Conservation (phyloP, 495 filamentous ascomycete genomes). For the Chaetomium cochliodes region DNA sequence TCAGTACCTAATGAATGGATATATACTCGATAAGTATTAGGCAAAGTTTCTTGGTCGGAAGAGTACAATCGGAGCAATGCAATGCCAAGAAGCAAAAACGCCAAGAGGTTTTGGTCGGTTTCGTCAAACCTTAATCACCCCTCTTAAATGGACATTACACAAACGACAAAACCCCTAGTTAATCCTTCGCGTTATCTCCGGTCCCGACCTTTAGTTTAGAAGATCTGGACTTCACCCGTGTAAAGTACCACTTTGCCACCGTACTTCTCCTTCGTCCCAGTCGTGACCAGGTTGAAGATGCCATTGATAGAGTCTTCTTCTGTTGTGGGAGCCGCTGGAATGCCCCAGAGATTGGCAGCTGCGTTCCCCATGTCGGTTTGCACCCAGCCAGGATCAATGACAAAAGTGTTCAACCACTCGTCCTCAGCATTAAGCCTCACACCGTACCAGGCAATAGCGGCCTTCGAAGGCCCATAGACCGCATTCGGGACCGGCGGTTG, state of each 20-base stretch:
- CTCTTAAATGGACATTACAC: too few relatives aligned
- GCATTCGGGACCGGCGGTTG: constrained; percentile 34
- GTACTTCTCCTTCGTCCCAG: constrained; percentile 38
- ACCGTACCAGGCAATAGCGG: constrained; percentile 42
- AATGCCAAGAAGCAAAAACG: too few relatives aligned
- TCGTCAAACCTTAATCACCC: too few relatives aligned
- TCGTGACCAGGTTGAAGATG: constrained; percentile 40
- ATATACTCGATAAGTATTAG: too few relatives aligned
- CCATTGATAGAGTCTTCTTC: constrained; percentile 40
- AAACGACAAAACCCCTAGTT: too few relatives aligned
- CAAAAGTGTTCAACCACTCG: constrained; percentile 40
- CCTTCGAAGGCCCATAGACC: constrained; percentile 44
- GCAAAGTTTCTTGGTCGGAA: too few relatives aligned
- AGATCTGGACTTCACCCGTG: neutral
- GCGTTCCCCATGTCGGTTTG: constrained; percentile 50
- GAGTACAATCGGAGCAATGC: too few relatives aligned
- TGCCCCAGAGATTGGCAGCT: constrained; percentile 38
- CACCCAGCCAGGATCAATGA: constrained; percentile 40
- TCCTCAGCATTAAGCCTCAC: constrained; percentile 43
- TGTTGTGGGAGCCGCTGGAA: constrained; percentile 33
- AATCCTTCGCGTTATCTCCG: too few relatives aligned
- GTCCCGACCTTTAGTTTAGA: too few relatives aligned
- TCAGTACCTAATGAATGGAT: too few relatives aligned
- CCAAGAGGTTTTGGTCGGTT: too few relatives aligned
- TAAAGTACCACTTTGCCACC: constrained; percentile 34